Base-by-base conservation (phyloP, 441 rosid genomes). In the Populus tomentosa region DNA sequence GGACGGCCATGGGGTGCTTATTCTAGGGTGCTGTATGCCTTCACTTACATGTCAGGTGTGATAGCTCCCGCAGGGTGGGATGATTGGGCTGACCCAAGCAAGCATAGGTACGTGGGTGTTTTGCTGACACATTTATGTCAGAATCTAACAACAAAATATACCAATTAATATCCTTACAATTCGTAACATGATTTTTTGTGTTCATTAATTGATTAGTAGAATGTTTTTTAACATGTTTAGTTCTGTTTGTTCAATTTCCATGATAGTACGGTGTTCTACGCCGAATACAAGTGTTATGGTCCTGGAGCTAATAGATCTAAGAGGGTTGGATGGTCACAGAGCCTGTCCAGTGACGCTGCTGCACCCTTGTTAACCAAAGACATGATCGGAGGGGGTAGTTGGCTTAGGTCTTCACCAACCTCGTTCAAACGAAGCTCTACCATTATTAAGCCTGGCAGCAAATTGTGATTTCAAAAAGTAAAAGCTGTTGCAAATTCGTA, bases 1-100 rank as follows among this genome's bases (percentile, higher is more conserved):
- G 96, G 97, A 74, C 89, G 98, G 83, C 97, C 97, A 38, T 91
- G 95, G 97, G 97, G 93, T 70, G 59, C 85, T 33, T 90, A 80
- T 74, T 92, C 98, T 36, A 84, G 88, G 61, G 98, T 94, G 28
- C 83, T 90, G 16, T 93, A 85, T 78, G 90, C 91, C 59, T 75
- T 63, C 4, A 82, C 90, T 21, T 89, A 78, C 83, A 87, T 92
- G 88, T 78, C 94, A 5, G 30, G 67, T 32, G 88, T 40, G 1
- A 78, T 94, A 10, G 42, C 59, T 33, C 86, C 93, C 0, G 75
- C 78, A 72, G 96, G 98, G n/a, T 91, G 98, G 97, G 87, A 87
- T 76, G 85, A 86, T 14, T 92, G 94, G 97, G 75, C 81, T 28
- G 81, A 82, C 30, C 53, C 65, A 11, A 71, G 28, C 78, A 86